Percentiles rank a stretch among this genome's conserved stretches.
These are phyloP conservation scores for Linum lewisii DNA, from an alignment of 345 rosid species.

Conservation along the genomic window DNA sequence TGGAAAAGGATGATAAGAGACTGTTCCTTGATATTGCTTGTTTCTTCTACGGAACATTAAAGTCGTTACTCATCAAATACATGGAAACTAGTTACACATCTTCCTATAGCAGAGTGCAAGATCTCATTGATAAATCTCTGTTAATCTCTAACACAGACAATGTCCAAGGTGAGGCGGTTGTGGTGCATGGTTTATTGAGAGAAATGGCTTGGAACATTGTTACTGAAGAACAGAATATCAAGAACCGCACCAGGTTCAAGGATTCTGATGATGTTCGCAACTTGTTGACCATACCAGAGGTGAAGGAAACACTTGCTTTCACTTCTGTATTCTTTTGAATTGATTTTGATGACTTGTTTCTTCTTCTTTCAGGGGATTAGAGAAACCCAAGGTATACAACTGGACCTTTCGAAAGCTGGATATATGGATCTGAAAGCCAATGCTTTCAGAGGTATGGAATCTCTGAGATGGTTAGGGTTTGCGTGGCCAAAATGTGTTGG, in stretches of 20 bases:
- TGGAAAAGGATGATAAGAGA: not conserved
- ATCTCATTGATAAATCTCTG: not conserved
- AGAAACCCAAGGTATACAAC: not conserved
- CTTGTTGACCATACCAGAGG: not conserved
- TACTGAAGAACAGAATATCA: not conserved
- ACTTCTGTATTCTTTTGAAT: too few species aligned
- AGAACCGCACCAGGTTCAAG: not conserved
- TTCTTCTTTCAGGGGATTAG: not conserved
- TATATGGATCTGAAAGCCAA: not conserved
- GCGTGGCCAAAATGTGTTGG: not conserved
- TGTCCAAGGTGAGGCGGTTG: not conserved
- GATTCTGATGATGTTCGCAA: not conserved
- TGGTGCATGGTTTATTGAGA: not conserved
- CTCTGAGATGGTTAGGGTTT: not conserved
- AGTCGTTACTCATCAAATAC: too few species aligned
- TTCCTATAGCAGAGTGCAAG: not conserved
- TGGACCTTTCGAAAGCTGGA: not conserved
- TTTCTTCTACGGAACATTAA: not conserved
- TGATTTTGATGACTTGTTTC: not conserved
- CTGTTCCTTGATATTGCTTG: not conserved
- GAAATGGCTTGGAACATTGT: not conserved
- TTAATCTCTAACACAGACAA: not conserved
- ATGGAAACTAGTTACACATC: not conserved
- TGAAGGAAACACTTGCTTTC: not conserved
- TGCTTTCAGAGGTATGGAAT: not conserved